Percentiles rank a stretch among this genome's conserved stretches.
phyloP scores from a whole-genome alignment of 1,284 basidiomycete species.

The Takashimella tepidaria region DNA sequence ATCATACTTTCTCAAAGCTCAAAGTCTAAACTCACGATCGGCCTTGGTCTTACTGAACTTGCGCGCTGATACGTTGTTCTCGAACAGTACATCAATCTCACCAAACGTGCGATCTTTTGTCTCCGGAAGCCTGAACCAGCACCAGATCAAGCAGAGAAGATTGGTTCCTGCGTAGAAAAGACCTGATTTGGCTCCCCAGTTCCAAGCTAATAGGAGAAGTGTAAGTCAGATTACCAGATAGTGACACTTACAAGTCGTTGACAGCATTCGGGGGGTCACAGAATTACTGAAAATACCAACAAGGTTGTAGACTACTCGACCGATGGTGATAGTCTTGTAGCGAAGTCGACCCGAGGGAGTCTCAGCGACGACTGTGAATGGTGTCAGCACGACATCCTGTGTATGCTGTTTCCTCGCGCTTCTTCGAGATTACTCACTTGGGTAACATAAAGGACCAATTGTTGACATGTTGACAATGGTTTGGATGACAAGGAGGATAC shows the following conservation, averaged over 20 bases:
- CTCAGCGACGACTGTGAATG: conserved; percentile 42
- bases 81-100: conserved; percentile 27
- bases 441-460: conserved; percentile 29
- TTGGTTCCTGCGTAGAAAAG: conserved; percentile 37
- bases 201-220: conserved; percentile 25
- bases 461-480: conserved; percentile 33
- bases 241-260: background rate
- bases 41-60: conserved; percentile 25
- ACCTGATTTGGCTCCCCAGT: conserved; percentile 32
- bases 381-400: background rate
- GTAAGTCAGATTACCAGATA: background rate
- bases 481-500: conserved; percentile 32
- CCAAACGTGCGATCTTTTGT: conserved; percentile 12
- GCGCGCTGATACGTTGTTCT: conserved; percentile 20
- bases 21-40: conserved; percentile 4
- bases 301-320: conserved; percentile 45
- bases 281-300: conserved; percentile 30
- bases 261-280: conserved; percentile 8
- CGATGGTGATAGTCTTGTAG: conserved; percentile 49
- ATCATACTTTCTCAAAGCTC: background rate
- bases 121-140: conserved; percentile 3
- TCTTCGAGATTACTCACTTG: too few species aligned
- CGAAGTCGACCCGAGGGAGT: conserved; percentile 40
- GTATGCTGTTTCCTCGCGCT: too few species aligned
- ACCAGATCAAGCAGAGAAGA: conserved; percentile 6